Percentiles rank a stretch among this genome's conserved stretches.
Evolutionary conservation across 768 basidiomycete genomes (phyloP).

Genomic region (Amanita rubescens): DNA sequence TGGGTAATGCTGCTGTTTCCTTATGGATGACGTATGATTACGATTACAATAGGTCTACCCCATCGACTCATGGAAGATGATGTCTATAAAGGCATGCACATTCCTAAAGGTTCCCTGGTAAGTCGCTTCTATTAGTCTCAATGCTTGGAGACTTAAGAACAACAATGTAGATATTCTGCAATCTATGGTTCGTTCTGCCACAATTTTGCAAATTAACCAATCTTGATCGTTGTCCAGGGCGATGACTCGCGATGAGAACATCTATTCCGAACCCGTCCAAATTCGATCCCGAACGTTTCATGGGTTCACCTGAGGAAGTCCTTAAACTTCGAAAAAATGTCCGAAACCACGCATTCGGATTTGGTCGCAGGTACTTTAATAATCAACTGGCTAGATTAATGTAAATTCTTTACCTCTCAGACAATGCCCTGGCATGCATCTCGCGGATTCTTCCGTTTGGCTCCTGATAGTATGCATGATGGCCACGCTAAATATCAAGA

Average conservation of each 20-base stretch:
- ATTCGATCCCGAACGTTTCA: constrained; percentile 50
- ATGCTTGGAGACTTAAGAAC: constrained; percentile 3
- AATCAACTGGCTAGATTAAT: no score
- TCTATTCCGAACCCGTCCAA: constrained; percentile 42
- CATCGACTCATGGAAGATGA: constrained; percentile 63
- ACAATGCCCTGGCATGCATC: constrained; percentile 55
- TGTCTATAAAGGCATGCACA: constrained; percentile 46
- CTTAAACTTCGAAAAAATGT: constrained; percentile 22
- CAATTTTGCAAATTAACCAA: not conserved
- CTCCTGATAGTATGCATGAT: constrained; percentile 47
- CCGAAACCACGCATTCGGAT: constrained; percentile 32
- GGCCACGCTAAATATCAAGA: constrained; percentile 49
- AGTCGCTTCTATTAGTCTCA: constrained; percentile 11
- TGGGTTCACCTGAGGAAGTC: constrained; percentile 25
- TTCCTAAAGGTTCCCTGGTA: constrained; percentile 58
- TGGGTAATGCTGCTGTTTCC: constrained; percentile 28
- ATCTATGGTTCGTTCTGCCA: constrained; percentile 43
- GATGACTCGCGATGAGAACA: constrained; percentile 39
- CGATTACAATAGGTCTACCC: constrained; percentile 40
- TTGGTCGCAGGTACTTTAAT: constrained; percentile 33
- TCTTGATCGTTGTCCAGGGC: constrained; percentile 25
- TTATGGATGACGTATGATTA: not conserved
- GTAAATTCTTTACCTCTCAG: no score
- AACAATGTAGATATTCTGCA: constrained; percentile 38
- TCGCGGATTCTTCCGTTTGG: constrained; percentile 61